Evolutionary conservation across 1,284 basidiomycete species (phyloP).

Genomic region (Pseudozyma tsukubaensis): DNA sequence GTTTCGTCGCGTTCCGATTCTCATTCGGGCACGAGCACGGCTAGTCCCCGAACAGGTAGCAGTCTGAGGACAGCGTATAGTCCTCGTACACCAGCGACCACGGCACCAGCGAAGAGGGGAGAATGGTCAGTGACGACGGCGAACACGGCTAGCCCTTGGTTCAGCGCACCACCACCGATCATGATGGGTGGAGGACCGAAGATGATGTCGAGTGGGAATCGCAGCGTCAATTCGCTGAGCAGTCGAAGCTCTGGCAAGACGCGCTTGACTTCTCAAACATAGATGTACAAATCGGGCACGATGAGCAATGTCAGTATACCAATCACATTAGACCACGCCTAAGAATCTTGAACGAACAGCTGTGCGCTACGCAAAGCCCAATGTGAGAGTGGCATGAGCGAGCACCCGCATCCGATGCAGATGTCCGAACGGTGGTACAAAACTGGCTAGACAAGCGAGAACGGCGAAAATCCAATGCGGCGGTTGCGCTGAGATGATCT

Average conservation of each 20-base stretch:
- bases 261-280: conserved; percentile 13
- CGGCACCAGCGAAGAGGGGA: conserved; percentile 26
- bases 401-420: no score
- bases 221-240: conserved; percentile 32
- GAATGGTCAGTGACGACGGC: conserved; percentile 50
- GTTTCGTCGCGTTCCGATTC: conserved; percentile 30
- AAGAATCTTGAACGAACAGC: no score
- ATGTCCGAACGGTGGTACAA: no score
- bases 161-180: conserved; percentile 48
- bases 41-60: conserved; percentile 40
- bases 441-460: no score
- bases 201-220: conserved; percentile 27
- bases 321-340: no score
- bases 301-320: no score
- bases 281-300: no score
- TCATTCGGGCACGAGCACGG: conserved; percentile 41
- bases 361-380: no score
- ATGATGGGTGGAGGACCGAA: conserved; percentile 19
- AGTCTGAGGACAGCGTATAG: conserved; percentile 36
- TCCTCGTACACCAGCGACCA: conserved; percentile 20
- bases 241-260: conserved; percentile 38
- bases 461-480: no score
- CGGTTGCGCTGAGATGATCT: no score
- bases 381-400: no score
- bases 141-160: conserved; percentile 43